These are phyloP conservation scores for Eucommia ulmoides DNA, from an alignment of 257 asterid species.

Conservation along the genomic window DNA sequence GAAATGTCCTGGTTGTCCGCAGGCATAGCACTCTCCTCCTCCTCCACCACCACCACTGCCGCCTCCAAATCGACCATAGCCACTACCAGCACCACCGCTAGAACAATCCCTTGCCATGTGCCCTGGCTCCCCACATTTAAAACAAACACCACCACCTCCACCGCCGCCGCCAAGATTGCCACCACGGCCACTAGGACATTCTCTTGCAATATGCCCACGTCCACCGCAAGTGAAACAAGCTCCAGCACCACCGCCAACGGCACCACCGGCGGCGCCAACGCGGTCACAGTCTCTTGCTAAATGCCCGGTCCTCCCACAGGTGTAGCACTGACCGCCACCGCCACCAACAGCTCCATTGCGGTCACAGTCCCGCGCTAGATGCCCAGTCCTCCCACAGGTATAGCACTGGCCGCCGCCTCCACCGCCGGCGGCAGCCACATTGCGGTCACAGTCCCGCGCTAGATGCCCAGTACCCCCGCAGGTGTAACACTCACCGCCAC, in stretches of 20 bases:
- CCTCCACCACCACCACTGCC: constrained; percentile 15
- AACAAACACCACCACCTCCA: constrained; percentile 26
- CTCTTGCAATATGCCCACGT: constrained; percentile 60
- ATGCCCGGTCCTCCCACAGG: constrained; percentile 58
- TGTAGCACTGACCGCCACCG: too few species aligned
- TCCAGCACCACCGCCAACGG: constrained; percentile 20
- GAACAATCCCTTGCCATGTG: constrained; percentile 37
- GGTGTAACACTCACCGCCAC: constrained; percentile 45
- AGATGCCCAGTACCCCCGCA: too few species aligned
- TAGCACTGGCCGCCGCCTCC: too few species aligned
- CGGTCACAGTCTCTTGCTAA: constrained; percentile 40
- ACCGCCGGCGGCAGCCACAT: too few species aligned
- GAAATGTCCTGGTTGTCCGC: constrained; percentile 68
- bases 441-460: too few species aligned
- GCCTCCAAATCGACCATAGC: constrained; percentile 1
- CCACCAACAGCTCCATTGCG: too few species aligned
- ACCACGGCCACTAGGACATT: constrained; percentile 31
- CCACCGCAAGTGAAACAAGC: constrained; percentile 52
- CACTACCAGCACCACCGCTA: constrained; percentile 5
- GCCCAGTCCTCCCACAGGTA: too few species aligned
- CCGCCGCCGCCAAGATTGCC: constrained; percentile 19
- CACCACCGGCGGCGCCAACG: constrained; percentile 17
- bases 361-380: too few species aligned
- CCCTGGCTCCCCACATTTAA: constrained; percentile 28
- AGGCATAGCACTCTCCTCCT: constrained; percentile 40